Evolutionary conservation across 306 rosid species (phyloP), one percentile per base, ranked within the genome.

Genomic region (Dicorynia guianensis): DNA sequence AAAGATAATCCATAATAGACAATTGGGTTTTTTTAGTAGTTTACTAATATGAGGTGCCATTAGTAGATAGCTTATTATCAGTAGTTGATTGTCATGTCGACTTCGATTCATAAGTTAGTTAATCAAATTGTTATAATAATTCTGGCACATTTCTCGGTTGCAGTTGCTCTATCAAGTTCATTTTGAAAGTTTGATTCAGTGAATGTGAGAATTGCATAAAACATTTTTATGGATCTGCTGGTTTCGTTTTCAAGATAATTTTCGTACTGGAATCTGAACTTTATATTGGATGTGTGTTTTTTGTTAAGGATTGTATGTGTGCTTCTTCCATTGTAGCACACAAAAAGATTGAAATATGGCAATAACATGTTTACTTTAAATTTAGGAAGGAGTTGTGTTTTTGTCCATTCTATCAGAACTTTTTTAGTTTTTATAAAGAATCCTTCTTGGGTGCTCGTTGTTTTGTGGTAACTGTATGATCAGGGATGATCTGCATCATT

Each of bases 211-310:
- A 33, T 17, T 53, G 46, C 53, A 3, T 25, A 61, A 68, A n/a
- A 20, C 3, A 18, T 70, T 60, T 47, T 8, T 30, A 5, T 57
- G 71, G 87, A 84, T 84, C 84, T 72, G 67, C 25, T 1, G 25
- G 20, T 64, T 66, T 40, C 46, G 1, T 67, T 15, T 58, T 44
- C 13, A 14, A 42, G 34, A 15, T 17, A 33, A 57, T 14, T 80
- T 59, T 34, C 58, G 65, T 19, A 64, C 61, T 76, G 19, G 56
- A 67, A 67, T 74, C 67, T 52, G 39, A 7, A 33, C 17, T 30
- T 40, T 43, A 15, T 46, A 44, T 64, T 52, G 36, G 54, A 76
- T 66, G 40, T 35, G 10, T 50, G 78, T 38, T 20, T 12, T 12
- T 54, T 42, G 30, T 50, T 6, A 4, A 30, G 65, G 30, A 73